Conservation (phyloP, 176 grass and related monocot species). For the Lolium rigidum region DNA sequence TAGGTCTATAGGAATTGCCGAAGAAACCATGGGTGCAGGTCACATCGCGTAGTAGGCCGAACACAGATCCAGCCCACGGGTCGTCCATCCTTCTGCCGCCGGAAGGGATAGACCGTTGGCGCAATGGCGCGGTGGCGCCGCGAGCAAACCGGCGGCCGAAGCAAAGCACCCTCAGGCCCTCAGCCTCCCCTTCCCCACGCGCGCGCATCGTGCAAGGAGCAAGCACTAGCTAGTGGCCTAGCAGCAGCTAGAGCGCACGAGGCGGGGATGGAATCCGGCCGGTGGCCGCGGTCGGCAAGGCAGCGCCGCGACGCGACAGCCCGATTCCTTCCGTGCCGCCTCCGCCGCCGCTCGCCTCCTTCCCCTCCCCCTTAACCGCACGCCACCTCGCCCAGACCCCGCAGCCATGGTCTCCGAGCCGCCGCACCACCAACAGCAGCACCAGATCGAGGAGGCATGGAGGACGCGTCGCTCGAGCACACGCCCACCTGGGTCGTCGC, state of each 20-base stretch:
- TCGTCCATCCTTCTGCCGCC: not conserved
- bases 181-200: not conserved
- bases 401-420: slow-evolving; percentile 16
- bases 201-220: not conserved
- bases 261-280: slow-evolving; percentile 38
- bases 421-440: not conserved
- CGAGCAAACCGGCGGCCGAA: slow-evolving; percentile 32
- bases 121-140: too few relatives aligned
- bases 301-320: not conserved
- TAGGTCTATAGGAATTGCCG: too few relatives aligned
- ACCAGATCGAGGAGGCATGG: slow-evolving; percentile 4
- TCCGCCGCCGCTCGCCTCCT: not conserved
- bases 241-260: not conserved
- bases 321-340: slow-evolving; percentile 51
- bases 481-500: slow-evolving; percentile 88
- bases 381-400: not conserved
- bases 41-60: not conserved
- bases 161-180: not conserved
- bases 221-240: not conserved
- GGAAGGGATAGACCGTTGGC: not conserved
- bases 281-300: slow-evolving; percentile 24
- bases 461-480: slow-evolving; percentile 45
- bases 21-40: too few relatives aligned
- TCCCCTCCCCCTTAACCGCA: slow-evolving; percentile 29
- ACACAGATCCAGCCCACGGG: not conserved